Percentiles rank a stretch among this genome's conserved stretches.
Conservation (phyloP, 306 rosid species). For the Herpetospermum pedunculosum region DNA sequence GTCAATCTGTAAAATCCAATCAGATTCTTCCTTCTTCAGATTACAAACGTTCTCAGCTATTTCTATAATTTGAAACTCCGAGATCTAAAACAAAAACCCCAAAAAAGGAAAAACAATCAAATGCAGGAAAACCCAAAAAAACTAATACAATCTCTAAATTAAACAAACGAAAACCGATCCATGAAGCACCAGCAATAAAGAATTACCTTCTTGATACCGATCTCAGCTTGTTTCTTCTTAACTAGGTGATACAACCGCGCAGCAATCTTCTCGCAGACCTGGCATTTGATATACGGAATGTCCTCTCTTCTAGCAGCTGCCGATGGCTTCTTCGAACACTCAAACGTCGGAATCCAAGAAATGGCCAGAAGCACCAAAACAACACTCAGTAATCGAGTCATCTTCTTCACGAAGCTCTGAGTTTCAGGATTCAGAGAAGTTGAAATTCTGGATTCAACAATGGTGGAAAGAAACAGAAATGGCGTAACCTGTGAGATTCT, state of each 20-base stretch:
- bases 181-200: conserved; percentile 10
- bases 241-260: conserved; percentile 57
- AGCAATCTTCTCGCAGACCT: conserved; percentile 85
- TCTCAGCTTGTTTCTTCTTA: conserved; percentile 58
- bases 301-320: conserved; percentile 71
- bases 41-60: conserved; percentile 87
- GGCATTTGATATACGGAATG: conserved; percentile 71
- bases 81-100: conserved; percentile 41
- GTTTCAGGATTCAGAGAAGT: conserved; percentile 1
- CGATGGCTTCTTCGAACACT: conserved; percentile 50
- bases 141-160: conserved; percentile 5
- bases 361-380: conserved; percentile 32
- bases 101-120: neutral
- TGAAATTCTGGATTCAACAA: neutral
- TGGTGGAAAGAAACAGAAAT: neutral
- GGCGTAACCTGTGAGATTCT: neutral
- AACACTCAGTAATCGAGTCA: conserved; percentile 26
- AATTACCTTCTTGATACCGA: conserved; percentile 72
- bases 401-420: conserved; percentile 20
- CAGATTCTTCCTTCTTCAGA: conserved; percentile 83
- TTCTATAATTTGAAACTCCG: conserved; percentile 85
- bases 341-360: conserved; percentile 37
- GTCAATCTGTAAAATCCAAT: conserved; percentile 86
- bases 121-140: neutral
- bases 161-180: neutral